Evolutionary conservation across 2,329 filamentous ascomycete genomes (phyloP).

Genomic region (Hypoxylon sp.): DNA sequence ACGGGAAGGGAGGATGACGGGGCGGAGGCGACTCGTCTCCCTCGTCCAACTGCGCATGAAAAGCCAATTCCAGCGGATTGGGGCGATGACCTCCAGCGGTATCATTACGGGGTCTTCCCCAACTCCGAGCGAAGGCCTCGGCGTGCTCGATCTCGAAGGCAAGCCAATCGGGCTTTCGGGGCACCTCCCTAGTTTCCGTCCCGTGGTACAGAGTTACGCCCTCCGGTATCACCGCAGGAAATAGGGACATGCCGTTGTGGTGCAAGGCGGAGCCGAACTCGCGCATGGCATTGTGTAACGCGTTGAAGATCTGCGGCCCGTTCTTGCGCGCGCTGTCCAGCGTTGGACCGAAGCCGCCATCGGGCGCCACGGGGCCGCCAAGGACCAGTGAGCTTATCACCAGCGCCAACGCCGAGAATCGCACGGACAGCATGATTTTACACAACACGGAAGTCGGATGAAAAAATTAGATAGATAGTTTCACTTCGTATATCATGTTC

Average conservation of each 20-base stretch:
- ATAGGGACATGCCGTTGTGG: constrained; percentile 81
- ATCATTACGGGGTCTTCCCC: constrained; percentile 16
- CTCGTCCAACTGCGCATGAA: constrained; percentile 6
- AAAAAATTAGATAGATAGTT: no score
- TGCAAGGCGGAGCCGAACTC: constrained; percentile 80
- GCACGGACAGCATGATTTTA: neutral
- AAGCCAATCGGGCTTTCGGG: constrained; percentile 73
- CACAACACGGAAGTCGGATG: no score
- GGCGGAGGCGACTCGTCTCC: constrained; percentile 21
- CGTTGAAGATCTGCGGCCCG: constrained; percentile 77
- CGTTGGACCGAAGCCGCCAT: constrained; percentile 51
- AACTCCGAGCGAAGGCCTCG: constrained; percentile 66
- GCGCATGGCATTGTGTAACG: constrained; percentile 76
- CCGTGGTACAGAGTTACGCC: constrained; percentile 78
- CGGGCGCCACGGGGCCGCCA: constrained; percentile 6
- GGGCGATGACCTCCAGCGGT: constrained; percentile 12
- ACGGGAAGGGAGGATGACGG: constrained; percentile 7
- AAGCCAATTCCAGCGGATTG: neutral
- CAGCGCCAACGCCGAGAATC: constrained; percentile 12
- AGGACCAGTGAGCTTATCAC: constrained; percentile 20
- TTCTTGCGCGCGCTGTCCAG: constrained; percentile 59
- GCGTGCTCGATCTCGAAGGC: constrained; percentile 84
- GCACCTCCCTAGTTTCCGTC: constrained; percentile 56
- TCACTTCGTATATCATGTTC: neutral
- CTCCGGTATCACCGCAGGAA: constrained; percentile 72